Base-by-base conservation (phyloP, 1,284 basidiomycete genomes). In the Trametes pubescens region DNA sequence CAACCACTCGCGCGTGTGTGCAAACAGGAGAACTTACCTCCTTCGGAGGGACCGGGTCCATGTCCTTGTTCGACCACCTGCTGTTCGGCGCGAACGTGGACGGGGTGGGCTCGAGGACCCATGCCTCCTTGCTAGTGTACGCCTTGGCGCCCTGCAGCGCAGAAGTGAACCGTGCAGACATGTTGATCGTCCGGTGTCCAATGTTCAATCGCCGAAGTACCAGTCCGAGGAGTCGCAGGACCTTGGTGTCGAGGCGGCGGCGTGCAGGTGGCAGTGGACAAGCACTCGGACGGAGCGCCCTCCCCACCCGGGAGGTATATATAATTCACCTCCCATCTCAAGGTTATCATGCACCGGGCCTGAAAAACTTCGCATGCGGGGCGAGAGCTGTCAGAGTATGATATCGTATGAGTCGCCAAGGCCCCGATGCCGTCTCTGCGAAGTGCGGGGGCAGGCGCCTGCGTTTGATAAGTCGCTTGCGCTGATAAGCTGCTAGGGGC, bases 51-150 rank as follows among this genome's bases (percentile, higher is more conserved):
- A 90, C 87, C 3, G 89, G 89, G 68, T 91, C 90, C 86, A 90
- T 90, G 71, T 92, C 89, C 71, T 84, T 84, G 76, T 92, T 92
- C 67, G 86, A 89, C 87, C 87, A 89, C 71, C 80, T 77, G 69
- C 77, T 74, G 52, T 72, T 78, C 37, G 81, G 79, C 9, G 86
- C 86, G 64, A 85, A 85, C 13, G 82, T 84, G n/a, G 82, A 80
- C 26, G 81, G 73, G 59, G 80, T 78, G 14, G 79, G 80, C 68
- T 84, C 80, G n/a, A 86, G 78, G 5, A 67, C 78, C 84, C 84
- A 86, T 62, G 73, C 66, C n/a, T 73, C 72, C 5, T 71, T 72
- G 54, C 69, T 70, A 40, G 74, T 57, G 58, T 73, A 74, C 32
- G 66, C 66, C 4, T 59, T 24, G 34, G 65, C 37, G 47, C 58